phyloP scores from a whole-genome alignment of 768 basidiomycete species.

The Cubamyces lactineus region DNA sequence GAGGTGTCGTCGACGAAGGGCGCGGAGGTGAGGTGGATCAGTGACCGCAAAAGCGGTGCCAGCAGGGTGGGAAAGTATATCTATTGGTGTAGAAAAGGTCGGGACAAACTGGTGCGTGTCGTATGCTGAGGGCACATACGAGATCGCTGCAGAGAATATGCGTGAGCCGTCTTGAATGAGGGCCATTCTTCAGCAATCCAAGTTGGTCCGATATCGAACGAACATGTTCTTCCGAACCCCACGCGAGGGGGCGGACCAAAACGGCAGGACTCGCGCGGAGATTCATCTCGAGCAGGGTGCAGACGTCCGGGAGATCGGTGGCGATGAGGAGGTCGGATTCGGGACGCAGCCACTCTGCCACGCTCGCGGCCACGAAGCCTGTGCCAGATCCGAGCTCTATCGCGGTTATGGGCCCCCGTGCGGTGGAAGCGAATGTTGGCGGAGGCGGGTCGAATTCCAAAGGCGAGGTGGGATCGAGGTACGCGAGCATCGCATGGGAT shows the following conservation, averaged over 20 bases:
- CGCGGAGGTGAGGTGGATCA: conserved; percentile 70
- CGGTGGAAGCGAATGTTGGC: not conserved
- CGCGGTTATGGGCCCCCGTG: conserved; percentile 37
- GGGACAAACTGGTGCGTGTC: not conserved
- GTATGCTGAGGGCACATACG: conserved; percentile 46
- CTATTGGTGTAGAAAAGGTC: conserved; percentile 39
- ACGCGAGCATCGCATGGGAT: conserved; percentile 30
- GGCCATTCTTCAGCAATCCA: not conserved
- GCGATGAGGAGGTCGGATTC: conserved; percentile 43
- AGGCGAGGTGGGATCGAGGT: conserved; percentile 22
- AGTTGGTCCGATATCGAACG: conserved; percentile 45
- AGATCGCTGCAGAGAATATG: conserved; percentile 86
- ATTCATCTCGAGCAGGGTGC: conserved; percentile 51
- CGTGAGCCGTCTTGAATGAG: conserved; percentile 40
- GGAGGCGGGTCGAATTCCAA: conserved; percentile 46
- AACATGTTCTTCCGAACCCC: conserved; percentile 62
- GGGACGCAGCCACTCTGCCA: conserved; percentile 47
- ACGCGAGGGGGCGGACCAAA: conserved; percentile 62
- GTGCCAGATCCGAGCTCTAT: conserved; percentile 85
- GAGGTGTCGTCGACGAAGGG: conserved; percentile 36
- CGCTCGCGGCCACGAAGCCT: conserved; percentile 57
- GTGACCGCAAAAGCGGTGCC: conserved; percentile 72
- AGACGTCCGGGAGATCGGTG: conserved; percentile 82
- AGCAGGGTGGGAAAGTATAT: conserved; percentile 87
- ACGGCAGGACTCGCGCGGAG: conserved; percentile 34